Evolutionary conservation across 2,329 filamentous ascomycete genomes (phyloP), one percentile per base, ranked within the genome.

Genomic region (Pezicula radicicola): DNA sequence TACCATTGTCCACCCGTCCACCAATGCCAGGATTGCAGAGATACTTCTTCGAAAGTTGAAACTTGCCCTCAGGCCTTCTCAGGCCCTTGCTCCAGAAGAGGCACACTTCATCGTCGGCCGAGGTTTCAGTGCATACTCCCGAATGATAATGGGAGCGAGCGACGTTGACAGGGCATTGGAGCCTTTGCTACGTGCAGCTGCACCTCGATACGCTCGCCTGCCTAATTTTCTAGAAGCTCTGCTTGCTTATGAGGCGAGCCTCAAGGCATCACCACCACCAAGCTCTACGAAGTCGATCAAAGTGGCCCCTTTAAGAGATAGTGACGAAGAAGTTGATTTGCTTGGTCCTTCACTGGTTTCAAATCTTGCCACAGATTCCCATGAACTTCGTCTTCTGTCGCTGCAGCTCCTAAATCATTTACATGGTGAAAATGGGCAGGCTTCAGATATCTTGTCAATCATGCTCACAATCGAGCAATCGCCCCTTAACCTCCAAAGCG

Each of bases 401-500:
- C 71, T 99, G 39, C 81, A 84, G 53, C 75, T 97, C 25, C 72
- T 97, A 12, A 78, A 82, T 40, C 75, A 82, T 35, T 70, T 94
- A 15, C 74, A 83, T 46, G 70, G 66, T 72, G 50, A 71, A 66
- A 36, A 76, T 78, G 49, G 74, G 78, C 54, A 70, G 77, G 43
- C 67, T 60, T 70, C 76, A 5, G 72, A 81, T 28, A 72, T 76
- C 6, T 69, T 89, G 21, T 72, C 74, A 6, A 77, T 84, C 6
- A 93, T 96, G 71, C 77, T 92, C 15, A 80, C 90, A 56, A 84
- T 92, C 15, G 92, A 97, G 67, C 81, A 91, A 56, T 89, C 86
- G 6, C 85, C 89, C 0, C 71, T 96, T n/a, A 83, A 81, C 44
- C 75, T 96, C 4, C 83, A 92, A 51, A 90, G 87, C 46, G 81